These are phyloP conservation scores for Lachancea kluyveri DNA, from an alignment of 805 yeast genomes.

Conservation along the genomic window DNA sequence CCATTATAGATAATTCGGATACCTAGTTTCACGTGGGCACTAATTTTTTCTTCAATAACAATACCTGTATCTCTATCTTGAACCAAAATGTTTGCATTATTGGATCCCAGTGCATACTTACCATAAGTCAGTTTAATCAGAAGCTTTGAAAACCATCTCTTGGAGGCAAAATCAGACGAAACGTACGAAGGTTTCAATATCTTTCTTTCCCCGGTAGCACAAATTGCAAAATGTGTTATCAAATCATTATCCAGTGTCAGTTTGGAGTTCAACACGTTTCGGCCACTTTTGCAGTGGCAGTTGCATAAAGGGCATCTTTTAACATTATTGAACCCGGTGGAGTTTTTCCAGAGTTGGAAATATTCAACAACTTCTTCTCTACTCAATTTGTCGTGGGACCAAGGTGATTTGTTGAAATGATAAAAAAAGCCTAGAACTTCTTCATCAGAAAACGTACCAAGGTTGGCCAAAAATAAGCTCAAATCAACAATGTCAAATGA, in stretches of 20 bases:
- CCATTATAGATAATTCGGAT: slow-evolving; percentile 80
- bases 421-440: slow-evolving; percentile 51
- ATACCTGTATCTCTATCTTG: slow-evolving; percentile 89
- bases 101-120: slow-evolving; percentile 74
- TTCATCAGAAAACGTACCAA: slow-evolving; percentile 43
- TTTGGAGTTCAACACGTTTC: slow-evolving; percentile 34
- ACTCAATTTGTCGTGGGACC: slow-evolving; percentile 49
- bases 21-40: slow-evolving; percentile 80
- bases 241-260: slow-evolving; percentile 46
- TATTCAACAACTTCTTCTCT: slow-evolving; percentile 41
- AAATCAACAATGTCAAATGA: slow-evolving; percentile 47
- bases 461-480: slow-evolving; percentile 48
- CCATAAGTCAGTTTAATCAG: slow-evolving; percentile 85
- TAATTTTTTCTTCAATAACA: slow-evolving; percentile 89
- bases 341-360: slow-evolving; percentile 36
- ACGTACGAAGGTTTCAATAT: slow-evolving; percentile 63
- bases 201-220: slow-evolving; percentile 67
- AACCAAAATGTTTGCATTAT: slow-evolving; percentile 89
- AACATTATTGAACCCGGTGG: slow-evolving; percentile 38
- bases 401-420: slow-evolving; percentile 37
- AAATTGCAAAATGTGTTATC: slow-evolving; percentile 81
- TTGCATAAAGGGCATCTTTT: slow-evolving; percentile 79
- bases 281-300: slow-evolving; percentile 46
- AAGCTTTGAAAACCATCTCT: slow-evolving; percentile 82
- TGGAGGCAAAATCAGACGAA: slow-evolving; percentile 73